Base-by-base conservation (phyloP, 768 basidiomycete species). In the Termitomyces sp. region DNA sequence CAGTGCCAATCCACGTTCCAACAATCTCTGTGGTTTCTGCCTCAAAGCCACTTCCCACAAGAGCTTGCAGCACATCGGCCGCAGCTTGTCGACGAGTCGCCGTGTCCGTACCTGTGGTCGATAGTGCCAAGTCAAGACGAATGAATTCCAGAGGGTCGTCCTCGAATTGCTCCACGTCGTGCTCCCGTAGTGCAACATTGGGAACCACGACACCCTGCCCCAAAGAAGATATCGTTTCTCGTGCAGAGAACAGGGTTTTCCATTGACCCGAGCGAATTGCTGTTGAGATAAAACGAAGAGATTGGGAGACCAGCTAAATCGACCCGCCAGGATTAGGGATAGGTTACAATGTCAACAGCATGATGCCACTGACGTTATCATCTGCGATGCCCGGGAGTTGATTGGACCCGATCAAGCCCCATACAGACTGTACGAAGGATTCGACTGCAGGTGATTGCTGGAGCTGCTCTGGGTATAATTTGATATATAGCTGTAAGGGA, bases 101-200 rank as follows among this genome's bases (percentile, higher is more conserved):
- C 32, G 83, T 82, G 66, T 95, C 95, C 56, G 83, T 74, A 30
- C 83, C 83, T 63, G 67, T 74, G 55, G 79, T 71, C 58, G 89
- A 86, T 57, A 79, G 80, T 14, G 94, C 81, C 30, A 96, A 77
- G 67, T 96, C 94, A 44, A 92, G 80, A 23, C 93, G 87, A 65
- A 98, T 91, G 70, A 89, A 98, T 69, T 98, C 96, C 41, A 96
- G 82, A 0, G 97, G 95, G 64, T 97, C 95, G 61, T 98, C 97
- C 72, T 97, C 95, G 67, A 99, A 98, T 71, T 94, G 88, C 67
- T 99, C 97, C 52, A 92, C 81, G 57, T 98, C 95, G 64, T 93
- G 90, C 41, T 90, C 88, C 61, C 95, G 83, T 14, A 98, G 78
- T 14, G 83, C 77, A 59, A 97, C 91, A 66, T 97, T 98, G n/a